Conservation (phyloP, 1,284 basidiomycete species). For the Apiotrichum gamsii region DNA sequence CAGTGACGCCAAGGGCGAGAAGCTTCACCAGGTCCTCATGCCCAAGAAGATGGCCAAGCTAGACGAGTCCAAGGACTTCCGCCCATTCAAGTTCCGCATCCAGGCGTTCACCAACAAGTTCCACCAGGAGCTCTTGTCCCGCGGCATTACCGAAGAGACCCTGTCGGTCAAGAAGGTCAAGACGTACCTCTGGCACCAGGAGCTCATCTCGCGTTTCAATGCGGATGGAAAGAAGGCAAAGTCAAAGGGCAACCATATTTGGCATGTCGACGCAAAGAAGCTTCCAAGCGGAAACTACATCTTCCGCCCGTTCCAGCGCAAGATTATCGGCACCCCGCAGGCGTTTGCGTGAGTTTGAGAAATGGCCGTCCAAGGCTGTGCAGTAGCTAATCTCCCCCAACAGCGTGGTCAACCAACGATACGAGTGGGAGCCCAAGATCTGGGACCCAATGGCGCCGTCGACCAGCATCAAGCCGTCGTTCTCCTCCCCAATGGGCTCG, state of each 20-base stretch:
- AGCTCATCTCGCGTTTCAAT: slow-evolving; percentile 94
- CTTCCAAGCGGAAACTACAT: slow-evolving; percentile 69
- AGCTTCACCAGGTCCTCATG: slow-evolving; percentile 98
- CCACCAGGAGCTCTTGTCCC: slow-evolving; percentile 61
- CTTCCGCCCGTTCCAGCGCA: slow-evolving; percentile 84
- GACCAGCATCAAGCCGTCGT: slow-evolving; percentile 67
- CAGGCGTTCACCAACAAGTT: slow-evolving; percentile 98
- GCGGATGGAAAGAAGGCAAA: slow-evolving; percentile 99
- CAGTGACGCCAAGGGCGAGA: slow-evolving; percentile 88
- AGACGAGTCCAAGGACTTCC: slow-evolving; percentile 91
- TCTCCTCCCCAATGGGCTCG: slow-evolving; percentile 61
- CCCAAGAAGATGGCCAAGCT: slow-evolving; percentile 95
- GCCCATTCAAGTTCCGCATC: slow-evolving; percentile 98
- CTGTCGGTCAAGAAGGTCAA: slow-evolving; percentile 69
- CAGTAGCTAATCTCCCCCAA: background rate
- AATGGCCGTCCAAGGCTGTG: background rate
- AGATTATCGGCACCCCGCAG: slow-evolving; percentile 73
- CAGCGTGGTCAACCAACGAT: slow-evolving; percentile 60
- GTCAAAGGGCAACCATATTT: slow-evolving; percentile 98
- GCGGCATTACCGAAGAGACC: slow-evolving; percentile 52
- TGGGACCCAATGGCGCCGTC: slow-evolving; percentile 94
- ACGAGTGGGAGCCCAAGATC: slow-evolving; percentile 88
- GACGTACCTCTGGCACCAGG: slow-evolving; percentile 89
- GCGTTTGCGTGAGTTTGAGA: slow-evolving; percentile 58
- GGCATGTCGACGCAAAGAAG: slow-evolving; percentile 96